Evolutionary conservation across 176 grass and related monocot species (phyloP).

Genomic region (Elaeis guineensis): DNA sequence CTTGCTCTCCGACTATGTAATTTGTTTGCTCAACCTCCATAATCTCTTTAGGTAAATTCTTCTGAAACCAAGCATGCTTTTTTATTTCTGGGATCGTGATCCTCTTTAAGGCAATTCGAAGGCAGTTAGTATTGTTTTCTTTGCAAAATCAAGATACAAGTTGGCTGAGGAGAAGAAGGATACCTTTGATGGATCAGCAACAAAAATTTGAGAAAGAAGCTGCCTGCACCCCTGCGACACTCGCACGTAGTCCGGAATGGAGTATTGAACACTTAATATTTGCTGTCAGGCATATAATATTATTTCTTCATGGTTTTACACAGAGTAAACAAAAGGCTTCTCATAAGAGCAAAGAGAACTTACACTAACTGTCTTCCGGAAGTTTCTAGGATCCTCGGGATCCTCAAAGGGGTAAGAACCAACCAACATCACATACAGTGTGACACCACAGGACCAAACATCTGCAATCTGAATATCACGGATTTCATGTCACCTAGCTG

Average conservation of each 20-base stretch:
- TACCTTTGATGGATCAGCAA: conserved; percentile 5
- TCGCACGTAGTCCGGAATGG: conserved; percentile 1
- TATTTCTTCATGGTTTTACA: neutral
- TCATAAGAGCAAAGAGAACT: neutral
- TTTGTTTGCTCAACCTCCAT: neutral
- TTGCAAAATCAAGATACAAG: neutral
- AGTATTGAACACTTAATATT: conserved; percentile 49
- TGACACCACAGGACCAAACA: conserved; percentile 90
- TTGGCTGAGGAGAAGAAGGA: neutral
- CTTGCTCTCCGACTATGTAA: neutral
- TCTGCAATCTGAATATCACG: conserved; percentile 54
- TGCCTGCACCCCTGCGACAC: conserved; percentile 9
- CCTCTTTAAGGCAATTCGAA: neutral
- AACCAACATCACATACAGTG: conserved; percentile 87
- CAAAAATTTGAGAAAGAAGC: conserved; percentile 4
- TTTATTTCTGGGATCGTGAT: conserved; percentile 7
- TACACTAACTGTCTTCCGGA: conserved; percentile 72
- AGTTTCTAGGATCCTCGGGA: conserved; percentile 76
- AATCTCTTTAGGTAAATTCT: conserved; percentile 1
- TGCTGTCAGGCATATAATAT: conserved; percentile 30
- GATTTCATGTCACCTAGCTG: conserved; percentile 7
- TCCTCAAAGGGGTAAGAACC: conserved; percentile 99
- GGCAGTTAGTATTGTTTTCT: neutral
- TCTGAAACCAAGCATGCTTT: conserved; percentile 7
- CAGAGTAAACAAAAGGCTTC: neutral